Conservation (phyloP, 371 early-diverging fungal genomes). For the Rhizopus sp. region DNA sequence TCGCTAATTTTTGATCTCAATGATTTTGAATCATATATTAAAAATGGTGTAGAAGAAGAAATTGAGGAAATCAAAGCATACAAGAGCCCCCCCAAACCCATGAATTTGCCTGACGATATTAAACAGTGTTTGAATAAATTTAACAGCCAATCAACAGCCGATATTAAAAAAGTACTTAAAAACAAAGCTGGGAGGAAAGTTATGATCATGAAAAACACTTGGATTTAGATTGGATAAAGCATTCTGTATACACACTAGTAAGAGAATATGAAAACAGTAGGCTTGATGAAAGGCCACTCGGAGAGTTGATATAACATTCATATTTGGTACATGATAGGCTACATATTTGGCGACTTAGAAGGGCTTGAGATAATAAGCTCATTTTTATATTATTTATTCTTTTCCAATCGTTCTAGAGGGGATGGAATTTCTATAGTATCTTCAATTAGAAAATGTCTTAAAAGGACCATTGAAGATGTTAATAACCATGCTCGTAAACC, state of each 20-base stretch:
- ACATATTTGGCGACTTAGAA: constrained; percentile 3
- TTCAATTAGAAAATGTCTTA: constrained; percentile 1
- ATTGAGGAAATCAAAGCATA: too few relatives aligned
- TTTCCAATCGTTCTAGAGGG: constrained; percentile 2
- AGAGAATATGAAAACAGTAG: constrained; percentile 12
- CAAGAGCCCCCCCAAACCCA: constrained; percentile 2
- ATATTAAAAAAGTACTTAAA: constrained; percentile 15
- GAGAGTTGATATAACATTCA: constrained; percentile 17
- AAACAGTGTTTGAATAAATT: constrained; percentile 16
- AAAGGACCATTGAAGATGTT: constrained; percentile 3
- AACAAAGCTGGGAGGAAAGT: constrained; percentile 12
- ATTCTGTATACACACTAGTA: constrained; percentile 11
- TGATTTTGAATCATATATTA: constrained; percentile 9
- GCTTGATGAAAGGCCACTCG: constrained; percentile 10
- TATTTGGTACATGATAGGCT: constrained; percentile 14
- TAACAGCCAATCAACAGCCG: constrained; percentile 12
- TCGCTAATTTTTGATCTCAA: constrained; percentile 12
- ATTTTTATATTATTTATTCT: constrained; percentile 3
- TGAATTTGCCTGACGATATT: constrained; percentile 10
- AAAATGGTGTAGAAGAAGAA: constrained; percentile 2
- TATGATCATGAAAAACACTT: constrained; percentile 11
- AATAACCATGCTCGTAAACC: constrained; percentile 3
- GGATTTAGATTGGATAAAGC: constrained; percentile 12
- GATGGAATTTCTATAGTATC: background rate
- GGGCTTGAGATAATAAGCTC: constrained; percentile 5